Evolutionary conservation across 139 green algal species (phyloP).

Genomic region (Picochlorum sp.): DNA sequence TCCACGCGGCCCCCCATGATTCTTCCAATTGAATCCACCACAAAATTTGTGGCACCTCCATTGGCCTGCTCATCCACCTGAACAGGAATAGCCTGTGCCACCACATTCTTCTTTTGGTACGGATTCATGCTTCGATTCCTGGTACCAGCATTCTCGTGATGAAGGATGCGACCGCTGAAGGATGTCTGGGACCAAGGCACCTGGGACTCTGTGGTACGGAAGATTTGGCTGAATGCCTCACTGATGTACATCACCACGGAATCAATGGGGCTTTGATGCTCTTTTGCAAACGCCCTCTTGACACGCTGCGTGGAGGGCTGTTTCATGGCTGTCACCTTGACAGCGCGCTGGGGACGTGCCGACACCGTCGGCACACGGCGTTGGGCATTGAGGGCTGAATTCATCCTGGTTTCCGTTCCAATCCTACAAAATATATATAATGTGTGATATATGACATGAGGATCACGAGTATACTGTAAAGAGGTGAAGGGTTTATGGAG

Average conservation of each 20-base stretch:
- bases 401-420: too few relatives aligned
- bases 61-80: not conserved
- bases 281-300: not conserved
- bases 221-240: conserved; percentile 2
- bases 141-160: not conserved
- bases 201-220: not conserved
- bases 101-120: not conserved
- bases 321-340: not conserved
- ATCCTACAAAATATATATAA: too few relatives aligned
- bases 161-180: not conserved
- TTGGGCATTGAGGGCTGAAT: too few relatives aligned
- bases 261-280: not conserved
- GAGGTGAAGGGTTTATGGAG: too few relatives aligned
- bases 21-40: conserved; percentile 1
- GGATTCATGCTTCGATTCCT: not conserved
- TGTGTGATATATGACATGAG: too few relatives aligned
- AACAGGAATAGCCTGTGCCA: not conserved
- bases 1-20: not conserved
- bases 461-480: too few relatives aligned
- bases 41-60: not conserved
- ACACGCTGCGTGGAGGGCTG: not conserved
- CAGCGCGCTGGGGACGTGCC: too few relatives aligned
- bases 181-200: not conserved
- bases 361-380: too few relatives aligned
- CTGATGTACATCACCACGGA: not conserved